Conservation (phyloP, 2,329 filamentous ascomycete genomes). For the Xylaria sp. region DNA sequence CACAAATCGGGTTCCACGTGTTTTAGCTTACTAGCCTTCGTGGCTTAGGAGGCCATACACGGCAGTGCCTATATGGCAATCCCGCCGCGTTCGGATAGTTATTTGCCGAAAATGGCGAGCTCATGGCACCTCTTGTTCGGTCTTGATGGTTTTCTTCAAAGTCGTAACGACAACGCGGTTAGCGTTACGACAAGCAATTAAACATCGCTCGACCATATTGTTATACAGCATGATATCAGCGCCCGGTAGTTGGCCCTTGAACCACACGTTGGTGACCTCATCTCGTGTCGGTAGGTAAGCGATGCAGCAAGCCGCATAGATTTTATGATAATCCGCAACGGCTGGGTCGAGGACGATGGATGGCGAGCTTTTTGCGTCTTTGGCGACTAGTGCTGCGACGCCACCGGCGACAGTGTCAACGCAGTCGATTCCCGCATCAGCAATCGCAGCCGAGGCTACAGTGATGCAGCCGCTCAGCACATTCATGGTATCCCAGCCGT, state of each 20-base stretch:
- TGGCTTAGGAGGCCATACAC: neutral
- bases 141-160: conserved; percentile 52
- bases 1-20: conserved; percentile 3
- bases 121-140: conserved; percentile 45
- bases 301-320: conserved; percentile 87
- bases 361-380: conserved; percentile 50
- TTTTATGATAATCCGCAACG: conserved; percentile 79
- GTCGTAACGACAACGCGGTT: conserved; percentile 56
- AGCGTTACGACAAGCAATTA: conserved; percentile 56
- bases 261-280: conserved; percentile 94
- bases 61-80: neutral
- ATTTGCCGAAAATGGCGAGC: neutral
- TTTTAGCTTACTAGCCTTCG: neutral
- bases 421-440: conserved; percentile 95
- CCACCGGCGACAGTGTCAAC: conserved; percentile 91
- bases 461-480: conserved; percentile 93
- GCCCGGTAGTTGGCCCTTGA: conserved; percentile 75
- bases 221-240: conserved; percentile 56
- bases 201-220: conserved; percentile 55
- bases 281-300: conserved; percentile 88
- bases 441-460: conserved; percentile 90
- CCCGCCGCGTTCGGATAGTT: neutral
- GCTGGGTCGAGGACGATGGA: conserved; percentile 81
- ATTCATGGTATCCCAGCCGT: conserved; percentile 90
- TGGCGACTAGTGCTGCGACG: conserved; percentile 80